Percentiles rank a stretch among this genome's conserved stretches.
Evolutionary conservation across 352 stramenopile genomes (phyloP).

Genomic region (Pythium rishiriense): DNA sequence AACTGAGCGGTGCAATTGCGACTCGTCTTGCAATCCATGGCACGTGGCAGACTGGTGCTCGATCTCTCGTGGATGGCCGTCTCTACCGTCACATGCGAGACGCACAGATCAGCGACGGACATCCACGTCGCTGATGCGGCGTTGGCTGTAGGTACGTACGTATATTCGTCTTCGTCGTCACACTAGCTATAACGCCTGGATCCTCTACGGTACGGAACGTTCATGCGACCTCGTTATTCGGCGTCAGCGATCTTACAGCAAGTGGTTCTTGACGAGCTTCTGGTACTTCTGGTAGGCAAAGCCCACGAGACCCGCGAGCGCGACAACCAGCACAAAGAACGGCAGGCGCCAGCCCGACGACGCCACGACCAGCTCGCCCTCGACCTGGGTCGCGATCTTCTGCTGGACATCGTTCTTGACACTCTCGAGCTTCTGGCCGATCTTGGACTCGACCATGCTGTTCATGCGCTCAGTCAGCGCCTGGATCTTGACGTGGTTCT

Average conservation of each 20-base stretch:
- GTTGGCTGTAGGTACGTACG: too few species aligned
- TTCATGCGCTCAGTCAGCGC: constrained; percentile 70
- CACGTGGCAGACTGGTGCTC: too few species aligned
- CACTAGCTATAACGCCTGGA: background rate
- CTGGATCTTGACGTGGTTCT: constrained; percentile 76
- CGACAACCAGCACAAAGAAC: constrained; percentile 76
- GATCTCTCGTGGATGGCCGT: too few species aligned
- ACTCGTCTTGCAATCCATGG: too few species aligned
- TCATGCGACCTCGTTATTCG: too few species aligned
- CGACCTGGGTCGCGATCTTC: constrained; percentile 70
- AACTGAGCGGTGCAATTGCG: background rate
- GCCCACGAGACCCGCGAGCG: constrained; percentile 52
- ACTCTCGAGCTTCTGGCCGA: constrained; percentile 63
- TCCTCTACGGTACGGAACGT: constrained; percentile 3
- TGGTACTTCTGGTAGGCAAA: constrained; percentile 88
- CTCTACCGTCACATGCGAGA: constrained; percentile 18
- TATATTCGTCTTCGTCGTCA: too few species aligned
- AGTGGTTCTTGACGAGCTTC: constrained; percentile 82
- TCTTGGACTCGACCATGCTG: constrained; percentile 72
- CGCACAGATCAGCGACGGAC: too few species aligned
- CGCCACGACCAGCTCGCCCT: constrained; percentile 62
- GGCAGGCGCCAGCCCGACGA: constrained; percentile 73
- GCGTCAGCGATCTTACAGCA: too few species aligned
- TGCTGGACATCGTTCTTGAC: constrained; percentile 59
- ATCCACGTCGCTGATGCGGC: too few species aligned